phyloP scores from a whole-genome alignment of 176 grass and related monocot genomes.

The Canna indica region DNA sequence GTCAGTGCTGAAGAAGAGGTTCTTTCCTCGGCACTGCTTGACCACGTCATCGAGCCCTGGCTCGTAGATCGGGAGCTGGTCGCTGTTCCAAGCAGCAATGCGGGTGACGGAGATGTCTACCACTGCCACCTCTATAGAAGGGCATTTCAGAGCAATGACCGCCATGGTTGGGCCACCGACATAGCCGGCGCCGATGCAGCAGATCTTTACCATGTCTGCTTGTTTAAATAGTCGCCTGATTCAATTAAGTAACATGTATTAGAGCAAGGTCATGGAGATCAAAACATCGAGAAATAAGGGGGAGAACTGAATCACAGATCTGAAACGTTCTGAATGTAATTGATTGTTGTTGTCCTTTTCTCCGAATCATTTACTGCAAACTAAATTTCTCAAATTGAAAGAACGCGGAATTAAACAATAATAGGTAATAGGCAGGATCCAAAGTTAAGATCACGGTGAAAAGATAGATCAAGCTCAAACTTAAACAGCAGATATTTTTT shows the following conservation, averaged over 20 bases:
- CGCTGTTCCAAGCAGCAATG: slow-evolving; percentile 55
- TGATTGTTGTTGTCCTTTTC: too few relatives aligned
- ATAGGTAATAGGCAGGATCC: too few relatives aligned
- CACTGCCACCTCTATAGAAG: slow-evolving; percentile 44
- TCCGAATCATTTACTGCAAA: too few relatives aligned
- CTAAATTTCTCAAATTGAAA: too few relatives aligned
- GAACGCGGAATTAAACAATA: too few relatives aligned
- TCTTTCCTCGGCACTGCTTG: slow-evolving; percentile 45
- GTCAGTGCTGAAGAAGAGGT: slow-evolving; percentile 73
- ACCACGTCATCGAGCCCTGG: slow-evolving; percentile 56
- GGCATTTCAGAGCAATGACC: slow-evolving; percentile 56
- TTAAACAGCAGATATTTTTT: too few relatives aligned
- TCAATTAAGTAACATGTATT: not conserved
- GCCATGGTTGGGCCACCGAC: slow-evolving; percentile 75
- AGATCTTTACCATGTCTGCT: slow-evolving; percentile 52
- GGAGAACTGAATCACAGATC: too few relatives aligned
- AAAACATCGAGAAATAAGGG: not conserved
- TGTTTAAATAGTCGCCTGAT: not conserved
- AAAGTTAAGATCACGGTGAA: too few relatives aligned
- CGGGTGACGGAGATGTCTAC: slow-evolving; percentile 43
- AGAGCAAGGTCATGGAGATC: not conserved
- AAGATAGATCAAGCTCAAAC: too few relatives aligned
- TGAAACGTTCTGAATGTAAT: too few relatives aligned
- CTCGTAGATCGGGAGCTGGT: slow-evolving; percentile 57
- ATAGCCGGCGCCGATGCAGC: slow-evolving; percentile 66